These are phyloP conservation scores for Phoenix roebelenii DNA, from an alignment of 176 grass and related monocot genomes.

Conservation along the genomic window DNA sequence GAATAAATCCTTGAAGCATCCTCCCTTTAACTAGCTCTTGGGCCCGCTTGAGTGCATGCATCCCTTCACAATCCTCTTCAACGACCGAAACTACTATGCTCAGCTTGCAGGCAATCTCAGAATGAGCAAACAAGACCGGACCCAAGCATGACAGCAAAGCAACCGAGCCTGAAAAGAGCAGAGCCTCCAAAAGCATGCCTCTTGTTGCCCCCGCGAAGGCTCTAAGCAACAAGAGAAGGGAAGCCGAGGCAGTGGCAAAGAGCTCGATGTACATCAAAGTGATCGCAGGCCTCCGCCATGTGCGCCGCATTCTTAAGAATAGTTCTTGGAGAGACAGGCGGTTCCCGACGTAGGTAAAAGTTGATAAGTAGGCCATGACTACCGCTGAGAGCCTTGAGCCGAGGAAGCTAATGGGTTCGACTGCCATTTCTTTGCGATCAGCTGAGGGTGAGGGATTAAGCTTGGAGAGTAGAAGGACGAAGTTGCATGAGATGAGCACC, in stretches of 20 bases:
- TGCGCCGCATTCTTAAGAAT: constrained; percentile 6
- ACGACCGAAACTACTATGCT: constrained; percentile 19
- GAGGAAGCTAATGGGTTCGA: constrained; percentile 5
- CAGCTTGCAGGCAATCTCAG: constrained; percentile 34
- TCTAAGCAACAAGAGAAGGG: constrained; percentile 29
- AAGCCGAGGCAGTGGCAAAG: constrained; percentile 21
- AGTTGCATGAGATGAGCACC: not conserved
- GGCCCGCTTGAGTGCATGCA: constrained; percentile 5
- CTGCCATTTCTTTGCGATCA: not conserved
- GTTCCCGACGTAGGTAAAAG: not conserved
- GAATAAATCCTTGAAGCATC: constrained; percentile 6
- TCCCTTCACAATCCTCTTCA: constrained; percentile 19
- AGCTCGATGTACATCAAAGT: constrained; percentile 37
- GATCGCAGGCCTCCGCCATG: constrained; percentile 23
- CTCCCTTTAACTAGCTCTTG: constrained; percentile 2
- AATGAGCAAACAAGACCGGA: constrained; percentile 33
- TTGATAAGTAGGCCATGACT: constrained; percentile 3
- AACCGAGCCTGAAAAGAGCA: constrained; percentile 11
- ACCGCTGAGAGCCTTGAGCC: not conserved
- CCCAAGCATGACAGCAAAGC: constrained; percentile 22
- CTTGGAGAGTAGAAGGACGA: constrained; percentile 2
- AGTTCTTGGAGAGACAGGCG: not conserved
- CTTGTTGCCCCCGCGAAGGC: not conserved
- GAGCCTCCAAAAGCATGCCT: not conserved
- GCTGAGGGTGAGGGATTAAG: not conserved